Evolutionary conservation across 352 stramenopile species (phyloP), one percentile per base, ranked within the genome.

Genomic region (Phytophthora sp.): DNA sequence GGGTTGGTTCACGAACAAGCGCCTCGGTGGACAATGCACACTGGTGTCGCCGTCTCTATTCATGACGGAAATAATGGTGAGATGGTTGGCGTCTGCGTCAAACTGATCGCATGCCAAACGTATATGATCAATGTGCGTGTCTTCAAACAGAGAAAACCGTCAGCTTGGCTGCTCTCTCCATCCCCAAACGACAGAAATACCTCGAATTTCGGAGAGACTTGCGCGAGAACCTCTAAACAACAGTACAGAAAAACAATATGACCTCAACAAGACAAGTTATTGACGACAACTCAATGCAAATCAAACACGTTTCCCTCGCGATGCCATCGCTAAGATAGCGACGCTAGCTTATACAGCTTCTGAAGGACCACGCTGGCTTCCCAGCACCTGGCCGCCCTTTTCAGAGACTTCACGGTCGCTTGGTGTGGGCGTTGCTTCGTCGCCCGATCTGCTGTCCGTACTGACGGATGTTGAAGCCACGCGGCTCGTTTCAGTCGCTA

Each of bases 291-390:
- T 3, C 24, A 52, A 58, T 52, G 24, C 46, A 65, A 31, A 1
- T 15, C 3, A 13, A n/a, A n/a, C n/a, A n/a, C n/a, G n/a, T n/a
- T 50, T 58, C 21, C 50, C 50, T 45, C 29, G 53, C 20, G 31
- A 24, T 6, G 12, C 2, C 29, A 27, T 49, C 27, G 18, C 4
- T 41, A 38, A 45, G 15, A 47, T 39, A 49, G 31, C 18, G 36
- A 31, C 12, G 44, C 33, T 16, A 30, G 15, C 2, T 67, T 66
- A 77, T 13, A 77, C 70, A 41, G 59, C 70, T 36, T 77, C 70
- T 6, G 65, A 77, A 36, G 36, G 59, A 12, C 69, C 65, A 41
- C 69, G 59, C 30, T 77, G 65, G 20, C 50, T 66, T 26, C 38
- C 65, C 7, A 77, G 59, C 16, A 57, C 64, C 42, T 73, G 57